Evolutionary conservation across 2,329 filamentous ascomycete species (phyloP), one percentile per base, ranked within the genome.

Genomic region (Stylonectria norvegica): DNA sequence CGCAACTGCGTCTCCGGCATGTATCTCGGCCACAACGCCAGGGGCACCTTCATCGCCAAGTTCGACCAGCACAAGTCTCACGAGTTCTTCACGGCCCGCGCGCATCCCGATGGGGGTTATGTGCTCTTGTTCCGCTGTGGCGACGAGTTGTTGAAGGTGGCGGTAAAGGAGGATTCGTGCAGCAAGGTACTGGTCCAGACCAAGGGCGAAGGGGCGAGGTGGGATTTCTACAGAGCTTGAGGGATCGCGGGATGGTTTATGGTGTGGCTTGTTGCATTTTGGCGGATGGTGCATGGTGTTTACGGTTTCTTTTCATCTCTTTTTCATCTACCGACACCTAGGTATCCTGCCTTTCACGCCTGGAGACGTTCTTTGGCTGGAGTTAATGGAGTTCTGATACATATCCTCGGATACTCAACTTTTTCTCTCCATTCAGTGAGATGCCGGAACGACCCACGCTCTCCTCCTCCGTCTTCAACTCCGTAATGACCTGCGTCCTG

Each of bases 381-480:
- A n/a, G n/a, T n/a, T n/a, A n/a, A n/a, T n/a, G n/a, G n/a, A n/a
- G n/a, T n/a, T n/a, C n/a, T n/a, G n/a, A n/a, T n/a, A n/a, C n/a
- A n/a, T n/a, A n/a, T n/a, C n/a, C n/a, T n/a, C n/a, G n/a, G n/a
- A n/a, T n/a, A n/a, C n/a, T n/a, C n/a, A n/a, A n/a, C n/a, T n/a
- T n/a, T n/a, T n/a, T n/a, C n/a, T n/a, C n/a, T n/a, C n/a, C n/a
- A n/a, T n/a, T n/a, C n/a, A n/a, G n/a, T n/a, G n/a, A n/a, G n/a
- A n/a, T n/a, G n/a, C n/a, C n/a, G n/a, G n/a, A n/a, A n/a, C n/a
- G n/a, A n/a, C n/a, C n/a, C n/a, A n/a, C n/a, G n/a, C n/a, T n/a
- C n/a, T 78, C 65, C 5, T 61, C 57, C 49, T 81, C 77, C 1
- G 46, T 70, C 38, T 65, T 55, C n/a, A 75, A 56, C 5, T 31